Evolutionary conservation across 805 yeast genomes (phyloP).

Genomic region (Zygoascus flipseniorum): DNA sequence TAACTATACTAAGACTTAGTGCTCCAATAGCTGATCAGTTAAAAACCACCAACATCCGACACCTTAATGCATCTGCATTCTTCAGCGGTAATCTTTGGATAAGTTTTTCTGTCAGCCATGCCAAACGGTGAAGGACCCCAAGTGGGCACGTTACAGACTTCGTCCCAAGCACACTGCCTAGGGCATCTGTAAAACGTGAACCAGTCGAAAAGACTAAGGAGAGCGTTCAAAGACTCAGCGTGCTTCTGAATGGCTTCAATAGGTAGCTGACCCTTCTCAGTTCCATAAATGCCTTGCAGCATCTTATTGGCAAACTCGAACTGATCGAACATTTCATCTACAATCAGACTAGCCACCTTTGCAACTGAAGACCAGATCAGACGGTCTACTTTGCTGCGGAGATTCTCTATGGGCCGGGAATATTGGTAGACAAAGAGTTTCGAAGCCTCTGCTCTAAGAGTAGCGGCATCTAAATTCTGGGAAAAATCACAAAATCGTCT

Average conservation of each 20-base stretch:
- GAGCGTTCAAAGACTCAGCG: not conserved
- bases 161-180: not conserved
- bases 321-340: not conserved
- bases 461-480: not conserved
- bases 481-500: not conserved
- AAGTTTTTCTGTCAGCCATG: not conserved
- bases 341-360: not conserved
- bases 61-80: not conserved
- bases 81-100: not conserved
- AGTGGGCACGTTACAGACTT: constrained; percentile 1
- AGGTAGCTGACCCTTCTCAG: not conserved
- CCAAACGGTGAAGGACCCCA: constrained; percentile 2
- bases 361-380: constrained; percentile 4
- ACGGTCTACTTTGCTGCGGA: not conserved
- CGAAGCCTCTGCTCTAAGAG: not conserved
- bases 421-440: constrained; percentile 1
- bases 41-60: not conserved
- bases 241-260: not conserved
- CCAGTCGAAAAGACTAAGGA: constrained; percentile 5
- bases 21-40: no score
- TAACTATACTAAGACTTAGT: no score
- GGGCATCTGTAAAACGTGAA: not conserved
- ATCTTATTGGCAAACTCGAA: not conserved
- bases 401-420: not conserved
- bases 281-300: not conserved